Evolutionary conservation across 1,284 basidiomycete species (phyloP).

Genomic region (Somion occarium): DNA sequence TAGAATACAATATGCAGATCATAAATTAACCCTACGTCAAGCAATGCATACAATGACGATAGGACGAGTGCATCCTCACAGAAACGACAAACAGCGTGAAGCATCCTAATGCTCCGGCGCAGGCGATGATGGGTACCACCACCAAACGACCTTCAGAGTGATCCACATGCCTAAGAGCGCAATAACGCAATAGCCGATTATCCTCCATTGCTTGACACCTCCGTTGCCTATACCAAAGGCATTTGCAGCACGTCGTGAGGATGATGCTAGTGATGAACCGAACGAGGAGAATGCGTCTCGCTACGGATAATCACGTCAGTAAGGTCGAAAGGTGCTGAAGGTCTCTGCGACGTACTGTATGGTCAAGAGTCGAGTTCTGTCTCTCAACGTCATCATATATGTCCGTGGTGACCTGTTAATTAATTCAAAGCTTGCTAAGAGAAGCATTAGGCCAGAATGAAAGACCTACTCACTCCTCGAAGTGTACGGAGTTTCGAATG

Average conservation of each 20-base stretch:
- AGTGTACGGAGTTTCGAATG: conserved; percentile 76
- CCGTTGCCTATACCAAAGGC: conserved; percentile 66
- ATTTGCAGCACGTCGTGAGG: conserved; percentile 60
- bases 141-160: conserved; percentile 33
- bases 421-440: background rate
- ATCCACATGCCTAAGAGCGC: conserved; percentile 40
- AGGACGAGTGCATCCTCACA: background rate
- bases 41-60: background rate
- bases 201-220: conserved; percentile 60
- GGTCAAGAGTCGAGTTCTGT: conserved; percentile 74
- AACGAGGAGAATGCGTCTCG: conserved; percentile 65
- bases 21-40: background rate
- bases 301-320: conserved; percentile 28
- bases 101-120: background rate
- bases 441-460: conserved; percentile 3
- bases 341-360: conserved; percentile 56
- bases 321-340: background rate
- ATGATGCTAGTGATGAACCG: conserved; percentile 53
- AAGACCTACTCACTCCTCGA: conserved; percentile 53
- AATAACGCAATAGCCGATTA: conserved; percentile 54
- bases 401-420: conserved; percentile 66
- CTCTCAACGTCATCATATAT: conserved; percentile 76
- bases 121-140: conserved; percentile 24
- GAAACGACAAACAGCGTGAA: background rate
- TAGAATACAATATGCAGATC: background rate